Percentiles rank a stretch among this genome's conserved stretches.
Conservation (phyloP, 2,329 filamentous ascomycete genomes). For the Arthrobotrys conoides region DNA sequence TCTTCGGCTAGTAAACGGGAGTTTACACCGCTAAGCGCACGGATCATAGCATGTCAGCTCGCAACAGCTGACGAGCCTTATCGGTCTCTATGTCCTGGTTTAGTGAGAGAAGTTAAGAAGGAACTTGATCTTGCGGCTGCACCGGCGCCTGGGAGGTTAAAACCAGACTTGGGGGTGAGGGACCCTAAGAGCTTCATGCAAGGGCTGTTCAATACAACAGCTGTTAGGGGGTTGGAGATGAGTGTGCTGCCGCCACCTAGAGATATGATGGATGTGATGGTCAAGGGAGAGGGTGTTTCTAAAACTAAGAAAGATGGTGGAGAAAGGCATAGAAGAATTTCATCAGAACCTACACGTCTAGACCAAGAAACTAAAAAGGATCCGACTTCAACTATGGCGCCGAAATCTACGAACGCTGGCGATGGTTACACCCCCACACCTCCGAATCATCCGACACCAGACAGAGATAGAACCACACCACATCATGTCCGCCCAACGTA, state of each 20-base stretch:
- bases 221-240: conserved; percentile 80
- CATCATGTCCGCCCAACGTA: conserved; percentile 32
- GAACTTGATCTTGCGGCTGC: conserved; percentile 26
- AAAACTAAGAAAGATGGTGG: not conserved
- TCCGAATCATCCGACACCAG: conserved; percentile 26
- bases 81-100: conserved; percentile 75
- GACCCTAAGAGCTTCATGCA: conserved; percentile 76
- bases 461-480: conserved; percentile 32
- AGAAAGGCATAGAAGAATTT: conserved; percentile 14
- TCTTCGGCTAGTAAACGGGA: conserved; percentile 76
- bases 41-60: conserved; percentile 83
- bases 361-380: conserved; percentile 27
- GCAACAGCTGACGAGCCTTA: conserved; percentile 85
- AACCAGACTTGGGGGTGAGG: conserved; percentile 66
- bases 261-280: conserved; percentile 30
- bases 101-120: conserved; percentile 60
- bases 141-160: conserved; percentile 57
- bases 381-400: not conserved
- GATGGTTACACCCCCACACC: conserved; percentile 1
- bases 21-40: conserved; percentile 85
- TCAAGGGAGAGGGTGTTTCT: not conserved
- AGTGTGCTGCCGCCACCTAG: conserved; percentile 66
- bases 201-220: conserved; percentile 75
- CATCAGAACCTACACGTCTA: conserved; percentile 7
- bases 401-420: conserved; percentile 1